Conservation (phyloP, 352 stramenopile species). For the Globisporangium radiosum region DNA sequence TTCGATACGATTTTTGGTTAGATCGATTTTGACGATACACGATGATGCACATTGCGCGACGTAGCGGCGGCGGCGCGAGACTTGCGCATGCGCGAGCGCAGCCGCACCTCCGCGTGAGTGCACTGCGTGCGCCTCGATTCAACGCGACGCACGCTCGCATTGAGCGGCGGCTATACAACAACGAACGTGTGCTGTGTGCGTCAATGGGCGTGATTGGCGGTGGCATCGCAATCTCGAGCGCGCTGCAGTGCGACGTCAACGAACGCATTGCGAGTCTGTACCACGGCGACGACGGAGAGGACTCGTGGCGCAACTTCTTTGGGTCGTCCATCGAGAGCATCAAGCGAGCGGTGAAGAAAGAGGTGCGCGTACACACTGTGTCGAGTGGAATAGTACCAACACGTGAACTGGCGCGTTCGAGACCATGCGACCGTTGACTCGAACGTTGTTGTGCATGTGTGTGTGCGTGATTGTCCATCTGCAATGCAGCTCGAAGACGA, state of each 20-base stretch:
- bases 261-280: conserved; percentile 1
- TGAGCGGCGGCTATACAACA: conserved; percentile 6
- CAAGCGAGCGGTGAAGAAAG: conserved; percentile 13
- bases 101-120: conserved; percentile 1
- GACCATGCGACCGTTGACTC: no score
- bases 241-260: conserved; percentile 6
- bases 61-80: neutral
- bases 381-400: no score
- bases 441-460: no score
- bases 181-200: conserved; percentile 39
- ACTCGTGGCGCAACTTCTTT: conserved; percentile 16
- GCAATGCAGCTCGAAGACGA: conserved; percentile 41
- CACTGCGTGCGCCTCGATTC: neutral
- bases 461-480: neutral
- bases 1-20: no score
- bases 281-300: conserved; percentile 11
- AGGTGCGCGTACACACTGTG: neutral
- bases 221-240: conserved; percentile 32
- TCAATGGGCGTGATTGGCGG: conserved; percentile 45
- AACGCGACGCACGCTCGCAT: neutral
- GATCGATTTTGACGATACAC: no score
- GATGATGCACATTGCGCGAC: conserved; percentile 8
- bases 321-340: conserved; percentile 9
- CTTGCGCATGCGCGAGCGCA: neutral
- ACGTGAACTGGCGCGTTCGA: no score